phyloP scores from a whole-genome alignment of 2,329 filamentous ascomycete genomes.

The Cadophora malorum region DNA sequence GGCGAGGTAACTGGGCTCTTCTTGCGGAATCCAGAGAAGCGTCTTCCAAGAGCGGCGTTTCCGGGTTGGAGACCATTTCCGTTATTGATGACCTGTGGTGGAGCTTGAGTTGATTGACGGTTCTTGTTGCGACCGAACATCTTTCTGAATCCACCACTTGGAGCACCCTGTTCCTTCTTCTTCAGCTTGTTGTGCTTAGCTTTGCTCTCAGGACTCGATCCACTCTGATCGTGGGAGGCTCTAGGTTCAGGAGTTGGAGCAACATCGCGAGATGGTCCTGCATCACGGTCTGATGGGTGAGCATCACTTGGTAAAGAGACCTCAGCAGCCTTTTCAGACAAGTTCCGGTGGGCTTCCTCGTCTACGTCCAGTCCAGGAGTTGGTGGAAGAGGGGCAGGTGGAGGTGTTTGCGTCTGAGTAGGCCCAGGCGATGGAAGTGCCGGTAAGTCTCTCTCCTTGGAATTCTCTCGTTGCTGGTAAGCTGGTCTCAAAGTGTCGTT shows the following conservation, averaged over 20 bases:
- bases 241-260: conserved; percentile 37
- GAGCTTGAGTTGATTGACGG: conserved; percentile 60
- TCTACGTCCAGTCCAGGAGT: conserved; percentile 36
- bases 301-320: conserved; percentile 36
- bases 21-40: conserved; percentile 51
- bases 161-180: conserved; percentile 52
- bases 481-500: conserved; percentile 38
- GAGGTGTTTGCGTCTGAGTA: conserved; percentile 32
- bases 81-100: conserved; percentile 59
- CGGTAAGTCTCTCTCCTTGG: conserved; percentile 42
- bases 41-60: conserved; percentile 45
- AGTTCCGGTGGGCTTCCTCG: conserved; percentile 24
- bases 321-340: conserved; percentile 48
- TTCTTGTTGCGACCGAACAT: conserved; percentile 70
- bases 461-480: conserved; percentile 29
- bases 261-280: conserved; percentile 31
- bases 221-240: conserved; percentile 38
- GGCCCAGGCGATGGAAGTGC: conserved; percentile 52
- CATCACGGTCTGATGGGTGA: conserved; percentile 35
- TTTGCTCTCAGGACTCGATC: conserved; percentile 54
- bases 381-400: conserved; percentile 37
- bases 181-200: conserved; percentile 59
- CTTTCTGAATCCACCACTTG: conserved; percentile 62
- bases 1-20: conserved; percentile 42
- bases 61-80: conserved; percentile 44